Conservation (phyloP, 108 stramenopile species). For the Cyclotella cryptica region DNA sequence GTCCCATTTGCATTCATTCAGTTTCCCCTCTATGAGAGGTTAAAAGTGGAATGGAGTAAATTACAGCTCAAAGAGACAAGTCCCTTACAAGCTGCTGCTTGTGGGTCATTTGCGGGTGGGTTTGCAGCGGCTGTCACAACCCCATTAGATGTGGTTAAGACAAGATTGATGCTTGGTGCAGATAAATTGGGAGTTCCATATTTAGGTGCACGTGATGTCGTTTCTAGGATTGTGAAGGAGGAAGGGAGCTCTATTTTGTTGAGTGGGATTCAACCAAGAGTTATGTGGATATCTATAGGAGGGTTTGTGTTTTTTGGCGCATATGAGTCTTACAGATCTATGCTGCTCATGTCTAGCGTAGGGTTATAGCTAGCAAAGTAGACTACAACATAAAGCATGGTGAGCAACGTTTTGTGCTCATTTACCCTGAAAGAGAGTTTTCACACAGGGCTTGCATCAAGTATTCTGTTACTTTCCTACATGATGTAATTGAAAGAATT, state of each 20-base stretch:
- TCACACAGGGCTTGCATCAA: no score
- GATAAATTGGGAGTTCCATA: conserved; percentile 77
- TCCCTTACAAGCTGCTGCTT: conserved; percentile 80
- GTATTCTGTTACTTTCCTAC: no score
- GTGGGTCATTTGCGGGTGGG: conserved; percentile 83
- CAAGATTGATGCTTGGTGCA: conserved; percentile 87
- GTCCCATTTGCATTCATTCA: conserved; percentile 93
- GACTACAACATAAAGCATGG: not conserved
- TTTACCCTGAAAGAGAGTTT: no score
- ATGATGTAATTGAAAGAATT: not conserved
- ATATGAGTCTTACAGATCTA: conserved; percentile 78
- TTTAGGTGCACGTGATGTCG: conserved; percentile 65
- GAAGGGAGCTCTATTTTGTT: conserved; percentile 65
- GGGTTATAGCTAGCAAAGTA: conserved; percentile 15
- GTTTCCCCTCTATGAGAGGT: conserved; percentile 87
- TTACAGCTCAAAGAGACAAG: conserved; percentile 56
- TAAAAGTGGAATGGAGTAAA: conserved; percentile 65
- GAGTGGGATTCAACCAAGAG: conserved; percentile 92
- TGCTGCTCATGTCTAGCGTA: conserved; percentile 30
- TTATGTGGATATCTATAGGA: conserved; percentile 98
- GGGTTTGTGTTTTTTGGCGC: conserved; percentile 99
- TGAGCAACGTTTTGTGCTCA: no score
- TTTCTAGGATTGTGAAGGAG: conserved; percentile 56
- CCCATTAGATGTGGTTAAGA: conserved; percentile 93
- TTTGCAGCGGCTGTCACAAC: conserved; percentile 89